Base-by-base conservation (phyloP, 2,329 filamentous ascomycete genomes). In the Davidsoniella neocaledoniae region DNA sequence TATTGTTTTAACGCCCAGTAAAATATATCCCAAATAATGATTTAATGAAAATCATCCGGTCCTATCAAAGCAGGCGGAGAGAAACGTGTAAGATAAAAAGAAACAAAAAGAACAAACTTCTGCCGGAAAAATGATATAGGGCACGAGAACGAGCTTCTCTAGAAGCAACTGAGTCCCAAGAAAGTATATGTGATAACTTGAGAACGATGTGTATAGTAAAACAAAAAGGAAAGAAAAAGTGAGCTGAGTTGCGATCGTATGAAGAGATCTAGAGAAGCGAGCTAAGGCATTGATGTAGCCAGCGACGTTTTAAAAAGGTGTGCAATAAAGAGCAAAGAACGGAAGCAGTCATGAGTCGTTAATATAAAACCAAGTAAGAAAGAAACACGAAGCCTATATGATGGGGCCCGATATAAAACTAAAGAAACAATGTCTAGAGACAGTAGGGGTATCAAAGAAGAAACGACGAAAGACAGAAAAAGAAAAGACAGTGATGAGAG, bases 401-500 rank as follows among this genome's bases (percentile, higher is more conserved):
- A 33, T 33, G 12, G 29, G 8, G 29, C 29, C 21, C 25, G 17
- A 21, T 43, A 14, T 23, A 36, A 33, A 46, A 16, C 33, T 33
- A 16, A 36, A 46, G 25, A 46, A 46, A 46, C 29, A 46, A 46
- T 14, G 17, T 10, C 29, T 10, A 19, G 19, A 46, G 16, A 46
- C 17, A 9, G 37, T 26, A 41, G n/a, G 21, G 45, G 21, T 36
- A 36, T 37, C 26, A 33, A 47, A 29, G 45, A 29, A 48, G 29
- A 48, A 39, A 49, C 14, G 33, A 33, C 2, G 4, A 36, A 33
- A 14, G n/a, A 14, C 10, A 38, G 2, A 52, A 50, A 37, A 49
- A 49, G 48, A 46, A 37, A 49, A 47, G 48, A 45, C 50, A 48
- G 42, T 47, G 41, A 41, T 17, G 36, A 45, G 37, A 38, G 14